These are phyloP conservation scores for Pyrenochaeta sp. DNA, from an alignment of 2,329 filamentous ascomycete genomes.

Conservation along the genomic window DNA sequence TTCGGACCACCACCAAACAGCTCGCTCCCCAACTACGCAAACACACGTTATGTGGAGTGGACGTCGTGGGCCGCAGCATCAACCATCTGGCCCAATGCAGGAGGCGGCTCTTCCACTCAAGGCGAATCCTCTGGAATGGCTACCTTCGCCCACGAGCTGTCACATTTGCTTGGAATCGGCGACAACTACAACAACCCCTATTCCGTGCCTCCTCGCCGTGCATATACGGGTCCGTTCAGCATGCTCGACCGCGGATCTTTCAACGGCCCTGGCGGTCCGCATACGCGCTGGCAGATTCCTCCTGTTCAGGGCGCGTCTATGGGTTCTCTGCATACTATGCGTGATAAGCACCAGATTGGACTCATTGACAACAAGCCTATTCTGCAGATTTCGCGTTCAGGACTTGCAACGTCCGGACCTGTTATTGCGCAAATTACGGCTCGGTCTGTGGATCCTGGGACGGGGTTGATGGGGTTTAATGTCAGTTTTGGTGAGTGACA, in stretches of 20 bases:
- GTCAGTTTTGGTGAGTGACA: constrained; percentile 55
- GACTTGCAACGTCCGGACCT: constrained; percentile 53
- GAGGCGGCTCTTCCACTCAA: constrained; percentile 61
- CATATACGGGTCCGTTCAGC: constrained; percentile 61
- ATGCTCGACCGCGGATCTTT: constrained; percentile 63
- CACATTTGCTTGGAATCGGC: constrained; percentile 60
- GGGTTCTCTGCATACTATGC: constrained; percentile 61
- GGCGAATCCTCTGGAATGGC: constrained; percentile 62
- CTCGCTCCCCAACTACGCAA: constrained; percentile 55
- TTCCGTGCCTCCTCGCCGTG: constrained; percentile 53
- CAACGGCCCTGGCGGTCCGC: constrained; percentile 62
- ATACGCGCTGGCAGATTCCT: constrained; percentile 62
- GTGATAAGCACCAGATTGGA: constrained; percentile 62
- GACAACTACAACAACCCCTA: constrained; percentile 66
- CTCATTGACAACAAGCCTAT: constrained; percentile 55
- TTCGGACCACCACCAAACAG: constrained; percentile 59
- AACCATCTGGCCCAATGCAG: constrained; percentile 63
- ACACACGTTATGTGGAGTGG: constrained; percentile 62
- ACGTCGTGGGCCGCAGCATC: constrained; percentile 61
- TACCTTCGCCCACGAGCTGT: constrained; percentile 62
- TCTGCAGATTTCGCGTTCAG: constrained; percentile 55
- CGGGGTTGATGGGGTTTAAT: constrained; percentile 57
- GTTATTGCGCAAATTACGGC: constrained; percentile 58
- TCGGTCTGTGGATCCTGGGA: constrained; percentile 53
- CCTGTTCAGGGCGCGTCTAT: constrained; percentile 57